Base-by-base conservation (phyloP, 2,329 filamentous ascomycete species). In the Annulohypoxylon truncatum region DNA sequence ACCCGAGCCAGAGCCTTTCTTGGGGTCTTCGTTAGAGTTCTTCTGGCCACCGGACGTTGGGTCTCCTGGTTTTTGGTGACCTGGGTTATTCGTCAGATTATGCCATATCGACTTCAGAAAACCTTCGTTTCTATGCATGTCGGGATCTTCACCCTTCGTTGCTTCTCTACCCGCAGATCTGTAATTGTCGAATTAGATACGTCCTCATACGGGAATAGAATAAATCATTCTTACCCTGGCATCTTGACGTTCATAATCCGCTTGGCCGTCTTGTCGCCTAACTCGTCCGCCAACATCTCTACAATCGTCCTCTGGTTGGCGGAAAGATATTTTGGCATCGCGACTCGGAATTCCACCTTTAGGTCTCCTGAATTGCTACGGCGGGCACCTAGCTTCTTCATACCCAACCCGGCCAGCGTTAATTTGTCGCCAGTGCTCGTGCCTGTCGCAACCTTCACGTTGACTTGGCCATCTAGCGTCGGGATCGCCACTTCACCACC, bases 51-150 rank as follows among this genome's bases (percentile, higher is more conserved):
- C 72, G 28, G 55, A 51, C 18, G 74, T 62, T 15, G 77, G 67
- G 20, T 71, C 70, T 8, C 77, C 76, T 4, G 72, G 62, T 18
- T 78, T 79, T 64, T 83, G 81, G 69, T 88, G 86, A 4, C 83
- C 84, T 0, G 86, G 84, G 73, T 96, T 89, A 73, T 93, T 92
- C n/a, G 92, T 97, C 59, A 98, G 80, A 70, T 90, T 94, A 77
- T 97, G 93, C 95, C 95, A 98, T 70, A 96, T 89, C 42, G 90
- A 93, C 82, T 96, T 97, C 66, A 98, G 82, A 76, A 97, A 97
- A 2, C 95, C 93, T 78, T 97, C 94, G 75, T 92, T 89, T 80
- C 91, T 91, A 78, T 95, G 90, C 0, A 84, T 81, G 24, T 52
- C 73, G 3, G 76, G 75, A 59, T 77, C 74, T 44, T 84, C 82